phyloP scores from a whole-genome alignment of 352 stramenopile genomes.

The Globisporangium apiculatum region DNA sequence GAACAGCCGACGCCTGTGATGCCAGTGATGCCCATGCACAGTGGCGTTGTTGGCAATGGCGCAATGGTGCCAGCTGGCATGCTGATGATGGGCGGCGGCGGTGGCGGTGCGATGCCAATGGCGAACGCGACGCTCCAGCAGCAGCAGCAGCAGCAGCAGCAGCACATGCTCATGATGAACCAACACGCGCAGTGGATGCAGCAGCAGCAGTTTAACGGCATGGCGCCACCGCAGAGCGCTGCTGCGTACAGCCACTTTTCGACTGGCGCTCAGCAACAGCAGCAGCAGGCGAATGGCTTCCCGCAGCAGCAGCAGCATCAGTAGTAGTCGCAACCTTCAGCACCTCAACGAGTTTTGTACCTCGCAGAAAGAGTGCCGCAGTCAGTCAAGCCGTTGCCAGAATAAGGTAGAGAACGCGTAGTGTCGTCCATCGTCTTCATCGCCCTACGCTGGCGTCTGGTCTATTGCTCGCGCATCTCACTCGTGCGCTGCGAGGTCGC shows the following conservation, averaged over 20 bases:
- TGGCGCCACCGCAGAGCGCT: background rate
- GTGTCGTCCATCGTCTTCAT: background rate
- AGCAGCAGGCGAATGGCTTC: background rate
- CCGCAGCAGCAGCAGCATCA: slow-evolving; percentile 2
- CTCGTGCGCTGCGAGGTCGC: slow-evolving; percentile 1
- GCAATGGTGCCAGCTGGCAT: slow-evolving; percentile 17
- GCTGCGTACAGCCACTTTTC: slow-evolving; percentile 11
- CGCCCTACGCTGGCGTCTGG: background rate
- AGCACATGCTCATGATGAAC: slow-evolving; percentile 28
- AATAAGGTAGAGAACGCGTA: too few species aligned
- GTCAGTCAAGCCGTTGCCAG: too few species aligned
- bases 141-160: slow-evolving; percentile 11
- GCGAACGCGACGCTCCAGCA: background rate
- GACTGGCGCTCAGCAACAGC: background rate
- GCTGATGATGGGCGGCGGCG: slow-evolving; percentile 30
- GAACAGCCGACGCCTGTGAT: slow-evolving; percentile 33
- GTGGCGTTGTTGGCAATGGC: background rate
- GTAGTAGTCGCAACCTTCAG: background rate
- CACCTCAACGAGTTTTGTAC: too few species aligned
- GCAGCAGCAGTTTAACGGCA: slow-evolving; percentile 7
- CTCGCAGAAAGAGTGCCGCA: background rate
- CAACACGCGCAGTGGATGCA: background rate
- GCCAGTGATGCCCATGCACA: slow-evolving; percentile 18
- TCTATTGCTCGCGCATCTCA: slow-evolving; percentile 4
- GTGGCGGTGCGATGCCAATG: slow-evolving; percentile 16